These are phyloP conservation scores for Colletotrichum orbiculare DNA, from an alignment of 2,329 filamentous ascomycete genomes.

Conservation along the genomic window DNA sequence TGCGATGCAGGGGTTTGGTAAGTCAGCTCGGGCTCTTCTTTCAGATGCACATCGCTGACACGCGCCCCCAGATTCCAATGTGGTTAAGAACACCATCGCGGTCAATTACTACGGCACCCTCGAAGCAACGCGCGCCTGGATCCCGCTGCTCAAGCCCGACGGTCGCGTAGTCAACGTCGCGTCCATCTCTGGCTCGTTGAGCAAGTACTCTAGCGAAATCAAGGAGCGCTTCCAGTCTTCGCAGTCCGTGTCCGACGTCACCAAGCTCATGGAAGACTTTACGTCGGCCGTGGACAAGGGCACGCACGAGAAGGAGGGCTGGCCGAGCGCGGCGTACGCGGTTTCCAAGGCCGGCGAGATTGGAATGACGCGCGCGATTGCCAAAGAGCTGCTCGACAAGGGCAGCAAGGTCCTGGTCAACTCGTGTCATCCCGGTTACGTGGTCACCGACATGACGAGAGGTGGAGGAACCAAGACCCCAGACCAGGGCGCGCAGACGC, in stretches of 20 bases:
- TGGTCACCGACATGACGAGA: conserved; percentile 59
- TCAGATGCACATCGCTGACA: not conserved
- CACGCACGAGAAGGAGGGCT: conserved; percentile 58
- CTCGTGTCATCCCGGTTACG: conserved; percentile 55
- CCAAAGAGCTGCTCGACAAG: conserved; percentile 45
- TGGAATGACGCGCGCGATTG: conserved; percentile 52
- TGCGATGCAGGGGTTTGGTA: conserved; percentile 57
- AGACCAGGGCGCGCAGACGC: conserved; percentile 56
- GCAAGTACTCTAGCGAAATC: conserved; percentile 57
- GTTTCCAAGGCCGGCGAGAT: conserved; percentile 58
- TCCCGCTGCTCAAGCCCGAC: conserved; percentile 56
- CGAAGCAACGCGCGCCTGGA: conserved; percentile 53
- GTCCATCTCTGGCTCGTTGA: conserved; percentile 55
- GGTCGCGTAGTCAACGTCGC: conserved; percentile 63
- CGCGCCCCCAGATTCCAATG: conserved; percentile 41
- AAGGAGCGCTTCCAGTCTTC: conserved; percentile 53
- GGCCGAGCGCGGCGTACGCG: conserved; percentile 61
- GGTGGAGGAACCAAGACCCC: conserved; percentile 51
- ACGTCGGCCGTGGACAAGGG: conserved; percentile 55
- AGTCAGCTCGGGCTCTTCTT: not conserved
- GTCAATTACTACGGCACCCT: conserved; percentile 66
- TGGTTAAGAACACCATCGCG: conserved; percentile 60
- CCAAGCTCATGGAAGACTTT: conserved; percentile 61
- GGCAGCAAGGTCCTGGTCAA: conserved; percentile 47
- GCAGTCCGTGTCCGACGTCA: conserved; percentile 55